Base-by-base conservation (phyloP, 2,329 filamentous ascomycete genomes). In the Xylaria sp. region DNA sequence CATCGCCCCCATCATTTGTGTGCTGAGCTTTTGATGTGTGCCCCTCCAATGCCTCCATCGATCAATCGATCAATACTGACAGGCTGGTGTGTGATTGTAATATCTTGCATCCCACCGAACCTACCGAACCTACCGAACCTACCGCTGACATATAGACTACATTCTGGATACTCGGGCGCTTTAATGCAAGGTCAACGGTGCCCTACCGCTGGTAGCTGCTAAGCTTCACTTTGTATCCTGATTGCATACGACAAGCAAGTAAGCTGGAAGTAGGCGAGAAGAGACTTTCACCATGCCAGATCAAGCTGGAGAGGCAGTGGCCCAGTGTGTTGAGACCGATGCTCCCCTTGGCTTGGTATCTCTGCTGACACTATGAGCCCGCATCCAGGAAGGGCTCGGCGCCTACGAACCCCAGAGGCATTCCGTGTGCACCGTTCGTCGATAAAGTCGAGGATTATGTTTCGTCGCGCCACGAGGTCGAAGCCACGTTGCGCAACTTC, bases 371-470 rank as follows among this genome's bases (percentile, higher is more conserved):
- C 10, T 10, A 44, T 54, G 49, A 4, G 13, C 43, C 10, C 10
- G 11, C 51, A 46, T 49, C 21, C 57, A 79, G 79, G 65, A 80
- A 83, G 71, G 83, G 83, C 75, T 77, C 77, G 31, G 80, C 85
- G 40, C 76, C 85, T 48, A 90, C 90, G 62, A 96, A 96, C 77
- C 90, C 91, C 47, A 85, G 92, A 71, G 92, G 92, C 63, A 96
- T 96, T 63, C 92, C 92, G 23, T 86, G 86, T 72, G 92, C 92
- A 66, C 91, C 91, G 5, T 95, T 95, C 75, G 90, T 95, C 73
- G 91, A 95, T 78, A 91, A 89, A 70, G 91, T 95, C 65, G 92
- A 96, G 76, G 91, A 96, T 79, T 96, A 94, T 81, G 89, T 95
- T 60, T 82, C 90, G 44, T 87, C 90, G 41, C 86, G 91, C 56